These are phyloP conservation scores for Sarocladium brachiariae DNA, from an alignment of 2,329 filamentous ascomycete genomes.

Conservation along the genomic window DNA sequence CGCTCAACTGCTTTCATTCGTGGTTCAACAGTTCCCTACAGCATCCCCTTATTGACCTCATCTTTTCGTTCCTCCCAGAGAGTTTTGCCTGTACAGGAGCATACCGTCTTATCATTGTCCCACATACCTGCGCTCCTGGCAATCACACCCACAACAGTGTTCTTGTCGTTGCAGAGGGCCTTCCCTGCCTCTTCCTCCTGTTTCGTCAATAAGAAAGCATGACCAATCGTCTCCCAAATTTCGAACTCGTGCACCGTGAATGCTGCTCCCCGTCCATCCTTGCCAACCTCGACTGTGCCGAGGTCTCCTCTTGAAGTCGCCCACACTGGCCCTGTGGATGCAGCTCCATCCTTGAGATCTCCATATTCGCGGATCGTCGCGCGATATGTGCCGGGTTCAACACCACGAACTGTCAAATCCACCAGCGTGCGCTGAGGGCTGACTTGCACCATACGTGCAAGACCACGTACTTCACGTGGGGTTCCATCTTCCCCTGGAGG, in stretches of 20 bases:
- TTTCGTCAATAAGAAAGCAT: constrained; percentile 78
- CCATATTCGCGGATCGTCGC: constrained; percentile 82
- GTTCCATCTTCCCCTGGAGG: constrained; percentile 35
- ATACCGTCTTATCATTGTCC: constrained; percentile 98
- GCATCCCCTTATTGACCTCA: constrained; percentile 83
- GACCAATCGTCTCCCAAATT: constrained; percentile 94
- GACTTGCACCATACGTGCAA: constrained; percentile 92
- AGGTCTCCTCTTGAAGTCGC: constrained; percentile 43
- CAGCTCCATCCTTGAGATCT: constrained; percentile 77
- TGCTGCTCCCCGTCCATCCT: constrained; percentile 67
- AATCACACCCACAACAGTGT: constrained; percentile 88
- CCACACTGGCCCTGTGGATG: constrained; percentile 81
- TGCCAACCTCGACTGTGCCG: constrained; percentile 67
- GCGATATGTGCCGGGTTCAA: constrained; percentile 73
- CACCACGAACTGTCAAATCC: constrained; percentile 78
- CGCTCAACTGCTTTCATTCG: too few relatives aligned
- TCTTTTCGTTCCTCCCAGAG: constrained; percentile 96
- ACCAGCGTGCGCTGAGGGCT: constrained; percentile 70
- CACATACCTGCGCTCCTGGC: constrained; percentile 94
- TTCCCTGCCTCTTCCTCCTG: constrained; percentile 45
- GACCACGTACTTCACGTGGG: constrained; percentile 63
- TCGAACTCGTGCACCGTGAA: constrained; percentile 79
- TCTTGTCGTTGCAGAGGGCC: constrained; percentile 64
- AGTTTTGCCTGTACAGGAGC: constrained; percentile 95
- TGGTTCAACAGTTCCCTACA: too few relatives aligned